A percentile compares a stretch with the other conserved stretches of the same genome.
These are phyloP conservation scores for Gyromitra esculenta DNA, from an alignment of 2,329 filamentous ascomycete species.

Conservation along the genomic window DNA sequence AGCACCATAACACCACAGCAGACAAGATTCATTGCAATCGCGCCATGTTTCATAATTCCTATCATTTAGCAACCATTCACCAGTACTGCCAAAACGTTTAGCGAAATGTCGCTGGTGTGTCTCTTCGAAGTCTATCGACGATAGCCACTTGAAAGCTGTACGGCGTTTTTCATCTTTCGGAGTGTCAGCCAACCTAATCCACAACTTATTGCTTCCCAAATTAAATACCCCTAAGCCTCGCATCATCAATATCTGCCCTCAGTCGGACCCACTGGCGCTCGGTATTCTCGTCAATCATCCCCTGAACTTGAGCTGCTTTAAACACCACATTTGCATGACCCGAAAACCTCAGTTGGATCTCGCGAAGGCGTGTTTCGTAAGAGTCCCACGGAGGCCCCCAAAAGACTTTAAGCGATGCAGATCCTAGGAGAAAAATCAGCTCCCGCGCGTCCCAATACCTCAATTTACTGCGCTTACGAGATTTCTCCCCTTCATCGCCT, in stretches of 20 bases:
- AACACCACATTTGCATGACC: constrained; percentile 25
- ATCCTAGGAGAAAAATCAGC: constrained; percentile 15
- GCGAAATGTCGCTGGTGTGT: constrained; percentile 15
- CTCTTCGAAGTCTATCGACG: constrained; percentile 31
- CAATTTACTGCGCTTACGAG: constrained; percentile 8
- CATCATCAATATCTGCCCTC: not conserved
- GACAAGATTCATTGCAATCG: not conserved
- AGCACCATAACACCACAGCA: constrained; percentile 28
- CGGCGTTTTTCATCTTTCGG: constrained; percentile 21
- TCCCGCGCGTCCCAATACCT: not conserved
- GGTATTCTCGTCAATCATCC: not conserved
- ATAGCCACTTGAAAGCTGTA: constrained; percentile 24
- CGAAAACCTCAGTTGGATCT: constrained; percentile 13
- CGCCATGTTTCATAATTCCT: constrained; percentile 6
- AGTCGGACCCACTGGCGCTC: constrained; percentile 23
- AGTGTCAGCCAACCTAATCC: not conserved
- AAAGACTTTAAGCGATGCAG: constrained; percentile 34
- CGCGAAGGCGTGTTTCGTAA: constrained; percentile 22
- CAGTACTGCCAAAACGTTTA: constrained; percentile 25
- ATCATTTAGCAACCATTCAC: constrained; percentile 31
- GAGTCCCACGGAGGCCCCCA: constrained; percentile 16
- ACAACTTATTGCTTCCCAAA: not conserved
- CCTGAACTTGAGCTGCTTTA: constrained; percentile 28
- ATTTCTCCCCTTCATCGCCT: not conserved
- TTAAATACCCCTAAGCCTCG: constrained; percentile 3